A percentile compares a stretch with the other conserved stretches of the same genome.
These are phyloP conservation scores for Fusarium kyushuense DNA, from an alignment of 2,329 filamentous ascomycete genomes.

Conservation along the genomic window DNA sequence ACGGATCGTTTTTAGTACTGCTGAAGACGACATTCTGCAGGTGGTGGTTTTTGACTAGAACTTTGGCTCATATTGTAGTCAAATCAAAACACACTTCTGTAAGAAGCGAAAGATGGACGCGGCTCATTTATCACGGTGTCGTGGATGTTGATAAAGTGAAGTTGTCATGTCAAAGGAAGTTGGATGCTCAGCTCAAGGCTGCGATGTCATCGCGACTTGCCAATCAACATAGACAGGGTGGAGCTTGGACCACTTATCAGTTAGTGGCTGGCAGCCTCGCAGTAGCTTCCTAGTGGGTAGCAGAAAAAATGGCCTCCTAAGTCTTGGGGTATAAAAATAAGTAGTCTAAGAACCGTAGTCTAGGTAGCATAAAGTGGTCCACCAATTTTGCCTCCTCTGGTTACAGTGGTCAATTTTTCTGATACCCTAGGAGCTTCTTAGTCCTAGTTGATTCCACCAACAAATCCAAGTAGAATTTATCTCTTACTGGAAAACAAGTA, in stretches of 20 bases:
- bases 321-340: no score
- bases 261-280: constrained; percentile 1
- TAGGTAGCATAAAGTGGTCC: no score
- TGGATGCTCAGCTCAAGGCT: constrained; percentile 5
- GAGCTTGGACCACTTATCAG: constrained; percentile 8
- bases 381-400: no score
- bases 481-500: no score
- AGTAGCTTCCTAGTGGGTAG: no score
- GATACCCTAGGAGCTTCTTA: no score
- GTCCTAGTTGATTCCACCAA: no score
- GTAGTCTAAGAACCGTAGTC: no score
- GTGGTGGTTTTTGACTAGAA: neutral
- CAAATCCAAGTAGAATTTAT: no score
- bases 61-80: constrained; percentile 14
- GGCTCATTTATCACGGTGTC: constrained; percentile 4
- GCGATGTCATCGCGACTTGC: constrained; percentile 12
- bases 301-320: no score
- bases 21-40: constrained; percentile 23
- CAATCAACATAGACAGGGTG: neutral
- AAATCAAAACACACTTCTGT: neutral
- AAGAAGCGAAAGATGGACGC: neutral
- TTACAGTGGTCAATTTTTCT: no score
- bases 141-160: constrained; percentile 2
- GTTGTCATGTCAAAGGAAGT: constrained; percentile 3
- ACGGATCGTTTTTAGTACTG: constrained; percentile 31